Conservation (phyloP, 495 filamentous ascomycete species). For the Filosporella fistucella region DNA sequence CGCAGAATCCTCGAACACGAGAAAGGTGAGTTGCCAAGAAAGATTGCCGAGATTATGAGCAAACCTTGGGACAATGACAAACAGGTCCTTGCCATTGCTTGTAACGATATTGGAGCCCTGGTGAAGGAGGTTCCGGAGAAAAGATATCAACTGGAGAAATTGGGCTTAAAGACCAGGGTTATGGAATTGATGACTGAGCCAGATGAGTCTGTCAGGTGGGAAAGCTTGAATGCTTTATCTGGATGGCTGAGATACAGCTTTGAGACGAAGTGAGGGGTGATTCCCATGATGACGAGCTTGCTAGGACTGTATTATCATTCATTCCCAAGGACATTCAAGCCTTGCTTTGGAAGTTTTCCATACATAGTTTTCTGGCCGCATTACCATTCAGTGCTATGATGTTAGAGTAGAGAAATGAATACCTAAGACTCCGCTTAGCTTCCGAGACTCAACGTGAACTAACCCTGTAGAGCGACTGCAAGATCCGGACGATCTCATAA, state of each 20-base stretch:
- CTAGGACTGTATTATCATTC: slow-evolving; percentile 18
- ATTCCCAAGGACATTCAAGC: neutral
- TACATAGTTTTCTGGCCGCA: slow-evolving; percentile 10
- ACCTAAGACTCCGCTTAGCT: too few species aligned
- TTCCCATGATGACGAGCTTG: neutral
- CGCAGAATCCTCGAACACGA: slow-evolving; percentile 82
- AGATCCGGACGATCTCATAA: neutral
- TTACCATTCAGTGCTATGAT: slow-evolving; percentile 11
- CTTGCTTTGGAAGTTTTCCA: neutral
- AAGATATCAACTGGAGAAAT: slow-evolving; percentile 73
- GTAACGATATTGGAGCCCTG: slow-evolving; percentile 85
- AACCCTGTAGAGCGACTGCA: too few species aligned
- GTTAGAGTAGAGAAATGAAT: slow-evolving; percentile 26
- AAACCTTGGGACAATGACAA: slow-evolving; percentile 92
- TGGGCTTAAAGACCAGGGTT: slow-evolving; percentile 85
- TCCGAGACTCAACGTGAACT: too few species aligned
- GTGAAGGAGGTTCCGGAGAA: slow-evolving; percentile 90
- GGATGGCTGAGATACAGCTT: slow-evolving; percentile 93
- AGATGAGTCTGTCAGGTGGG: slow-evolving; percentile 90
- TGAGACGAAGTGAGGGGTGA: slow-evolving; percentile 43
- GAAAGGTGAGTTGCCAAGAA: slow-evolving; percentile 72
- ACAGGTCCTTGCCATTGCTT: slow-evolving; percentile 91
- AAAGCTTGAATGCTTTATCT: slow-evolving; percentile 87
- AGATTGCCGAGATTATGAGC: slow-evolving; percentile 80
- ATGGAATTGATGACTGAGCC: slow-evolving; percentile 94